phyloP scores from a whole-genome alignment of 768 basidiomycete genomes.

The Termitomyces bulborhizus region DNA sequence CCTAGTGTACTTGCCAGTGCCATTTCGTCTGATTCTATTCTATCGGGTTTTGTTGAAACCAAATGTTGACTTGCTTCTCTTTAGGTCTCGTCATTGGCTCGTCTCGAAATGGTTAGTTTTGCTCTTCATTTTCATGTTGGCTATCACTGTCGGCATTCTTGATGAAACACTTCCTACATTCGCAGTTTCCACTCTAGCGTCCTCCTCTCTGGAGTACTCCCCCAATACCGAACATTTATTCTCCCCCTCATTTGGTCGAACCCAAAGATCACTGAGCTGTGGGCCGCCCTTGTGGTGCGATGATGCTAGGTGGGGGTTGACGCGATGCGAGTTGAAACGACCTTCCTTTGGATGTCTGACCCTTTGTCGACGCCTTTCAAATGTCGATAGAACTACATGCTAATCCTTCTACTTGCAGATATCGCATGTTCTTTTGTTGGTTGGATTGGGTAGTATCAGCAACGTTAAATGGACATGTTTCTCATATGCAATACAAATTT shows the following conservation, averaged over 20 bases:
- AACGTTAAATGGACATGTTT: background rate
- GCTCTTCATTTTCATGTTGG: background rate
- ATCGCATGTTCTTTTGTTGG: background rate
- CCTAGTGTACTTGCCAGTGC: slow-evolving; percentile 86
- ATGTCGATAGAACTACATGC: background rate
- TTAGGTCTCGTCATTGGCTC: background rate
- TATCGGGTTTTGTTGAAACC: slow-evolving; percentile 5
- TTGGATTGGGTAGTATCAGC: too few relatives aligned
- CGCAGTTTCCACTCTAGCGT: slow-evolving; percentile 85
- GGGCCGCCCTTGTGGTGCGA: slow-evolving; percentile 69
- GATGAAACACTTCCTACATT: slow-evolving; percentile 69
- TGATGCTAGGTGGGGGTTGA: slow-evolving; percentile 74
- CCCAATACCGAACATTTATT: slow-evolving; percentile 64
- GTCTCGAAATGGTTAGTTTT: background rate
- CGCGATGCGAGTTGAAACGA: slow-evolving; percentile 62
- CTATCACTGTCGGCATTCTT: slow-evolving; percentile 7
- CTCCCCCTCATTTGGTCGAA: slow-evolving; percentile 67
- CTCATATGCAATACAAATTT: background rate
- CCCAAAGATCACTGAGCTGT: slow-evolving; percentile 58
- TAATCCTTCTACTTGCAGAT: background rate
- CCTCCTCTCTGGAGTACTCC: slow-evolving; percentile 69
- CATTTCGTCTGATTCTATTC: slow-evolving; percentile 64
- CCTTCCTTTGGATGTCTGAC: slow-evolving; percentile 94
- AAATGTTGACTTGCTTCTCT: background rate
- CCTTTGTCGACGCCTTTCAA: slow-evolving; percentile 5